Percentiles rank a stretch among this genome's conserved stretches.
Conservation (phyloP, 108 stramenopile genomes). For the Chaetoceros muelleri region DNA sequence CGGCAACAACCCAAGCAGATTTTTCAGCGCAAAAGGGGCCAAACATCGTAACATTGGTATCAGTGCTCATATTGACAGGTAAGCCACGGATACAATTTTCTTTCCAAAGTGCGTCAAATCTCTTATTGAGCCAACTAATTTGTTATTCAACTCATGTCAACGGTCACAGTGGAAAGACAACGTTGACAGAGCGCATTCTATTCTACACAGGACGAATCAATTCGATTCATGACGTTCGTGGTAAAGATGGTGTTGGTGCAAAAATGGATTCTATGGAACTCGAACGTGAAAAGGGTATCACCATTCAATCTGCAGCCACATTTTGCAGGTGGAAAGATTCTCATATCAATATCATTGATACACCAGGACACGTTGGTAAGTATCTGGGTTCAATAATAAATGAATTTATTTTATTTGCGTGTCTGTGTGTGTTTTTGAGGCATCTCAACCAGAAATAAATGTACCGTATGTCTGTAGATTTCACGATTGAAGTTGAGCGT, state of each 20-base stretch:
- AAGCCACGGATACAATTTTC: background rate
- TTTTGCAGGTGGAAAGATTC: slow-evolving; percentile 93
- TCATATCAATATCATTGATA: slow-evolving; percentile 99
- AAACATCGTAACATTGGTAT: slow-evolving; percentile 98
- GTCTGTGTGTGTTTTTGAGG: too few relatives aligned
- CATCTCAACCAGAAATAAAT: too few relatives aligned
- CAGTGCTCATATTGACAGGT: slow-evolving; percentile 96
- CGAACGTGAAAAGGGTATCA: slow-evolving; percentile 98
- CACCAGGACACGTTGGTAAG: slow-evolving; percentile 96
- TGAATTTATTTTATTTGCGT: too few relatives aligned
- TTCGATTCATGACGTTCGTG: slow-evolving; percentile 96
- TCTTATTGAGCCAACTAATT: too few relatives aligned
- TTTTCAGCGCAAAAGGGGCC: slow-evolving; percentile 6
- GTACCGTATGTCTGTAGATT: slow-evolving; percentile 48
- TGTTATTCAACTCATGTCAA: background rate
- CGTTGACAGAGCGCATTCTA: slow-evolving; percentile 97
- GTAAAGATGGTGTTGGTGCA: slow-evolving; percentile 97
- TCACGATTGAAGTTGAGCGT: slow-evolving; percentile 96
- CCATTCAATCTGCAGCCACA: slow-evolving; percentile 98
- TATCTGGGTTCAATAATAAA: too few relatives aligned
- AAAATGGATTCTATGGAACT: slow-evolving; percentile 99
- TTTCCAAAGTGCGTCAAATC: background rate
- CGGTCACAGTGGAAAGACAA: slow-evolving; percentile 87
- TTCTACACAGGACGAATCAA: slow-evolving; percentile 98
- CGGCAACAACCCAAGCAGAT: background rate